These are phyloP conservation scores for Periconia macrospinosa DNA, from an alignment of 2,329 filamentous ascomycete species.

Conservation along the genomic window DNA sequence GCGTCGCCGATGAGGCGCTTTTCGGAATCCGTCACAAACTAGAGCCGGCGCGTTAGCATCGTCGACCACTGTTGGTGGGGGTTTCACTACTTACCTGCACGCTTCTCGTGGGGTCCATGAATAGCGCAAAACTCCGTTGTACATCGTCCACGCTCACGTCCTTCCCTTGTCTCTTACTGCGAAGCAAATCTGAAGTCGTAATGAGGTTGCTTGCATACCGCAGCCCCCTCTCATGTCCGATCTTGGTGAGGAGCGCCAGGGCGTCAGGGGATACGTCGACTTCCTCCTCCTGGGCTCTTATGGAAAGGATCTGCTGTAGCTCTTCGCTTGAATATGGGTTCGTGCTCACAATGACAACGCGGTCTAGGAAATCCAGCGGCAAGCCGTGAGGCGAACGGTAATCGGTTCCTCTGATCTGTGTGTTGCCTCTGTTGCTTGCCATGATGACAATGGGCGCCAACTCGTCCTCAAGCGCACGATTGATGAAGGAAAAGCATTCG, in stretches of 20 bases:
- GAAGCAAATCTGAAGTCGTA: slow-evolving; percentile 86
- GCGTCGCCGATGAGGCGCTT: slow-evolving; percentile 89
- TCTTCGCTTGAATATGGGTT: slow-evolving; percentile 81
- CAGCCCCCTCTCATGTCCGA: slow-evolving; percentile 87
- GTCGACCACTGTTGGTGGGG: neutral
- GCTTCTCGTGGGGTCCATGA: slow-evolving; percentile 87
- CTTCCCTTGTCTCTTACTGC: slow-evolving; percentile 81
- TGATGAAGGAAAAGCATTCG: slow-evolving; percentile 98
- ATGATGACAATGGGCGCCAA: slow-evolving; percentile 98
- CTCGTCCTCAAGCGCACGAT: slow-evolving; percentile 92
- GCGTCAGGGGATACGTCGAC: slow-evolving; percentile 89
- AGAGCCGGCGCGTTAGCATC: slow-evolving; percentile 17
- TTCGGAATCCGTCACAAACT: slow-evolving; percentile 85
- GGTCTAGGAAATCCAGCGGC: slow-evolving; percentile 92
- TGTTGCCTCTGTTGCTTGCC: slow-evolving; percentile 93
- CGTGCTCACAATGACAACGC: slow-evolving; percentile 94
- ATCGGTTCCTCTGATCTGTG: slow-evolving; percentile 88
- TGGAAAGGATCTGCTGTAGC: slow-evolving; percentile 87
- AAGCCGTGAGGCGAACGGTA: slow-evolving; percentile 93
- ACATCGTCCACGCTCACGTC: slow-evolving; percentile 87
- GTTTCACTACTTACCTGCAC: slow-evolving; percentile 58
- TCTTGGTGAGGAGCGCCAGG: slow-evolving; percentile 90
- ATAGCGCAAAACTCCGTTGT: slow-evolving; percentile 88
- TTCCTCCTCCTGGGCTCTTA: slow-evolving; percentile 94
- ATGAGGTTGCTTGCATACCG: slow-evolving; percentile 98